These are phyloP conservation scores for Phytopythium vexans DNA, from an alignment of 352 stramenopile genomes.

Conservation along the genomic window DNA sequence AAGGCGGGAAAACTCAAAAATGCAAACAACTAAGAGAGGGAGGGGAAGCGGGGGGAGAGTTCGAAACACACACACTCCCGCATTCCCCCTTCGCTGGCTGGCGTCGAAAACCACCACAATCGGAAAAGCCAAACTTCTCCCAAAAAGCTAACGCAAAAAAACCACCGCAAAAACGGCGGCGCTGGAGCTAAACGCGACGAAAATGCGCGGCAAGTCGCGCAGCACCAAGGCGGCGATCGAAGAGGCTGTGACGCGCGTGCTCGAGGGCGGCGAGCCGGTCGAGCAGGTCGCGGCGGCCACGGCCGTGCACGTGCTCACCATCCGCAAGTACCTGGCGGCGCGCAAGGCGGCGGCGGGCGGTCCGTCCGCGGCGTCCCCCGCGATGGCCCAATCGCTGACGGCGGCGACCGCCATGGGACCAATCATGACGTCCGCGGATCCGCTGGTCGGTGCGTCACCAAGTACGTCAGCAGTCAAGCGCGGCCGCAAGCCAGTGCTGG, in stretches of 20 bases:
- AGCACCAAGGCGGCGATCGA: conserved; percentile 10
- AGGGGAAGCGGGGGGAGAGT: no score
- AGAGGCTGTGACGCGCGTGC: conserved; percentile 6
- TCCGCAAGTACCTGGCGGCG: conserved; percentile 5
- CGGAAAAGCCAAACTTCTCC: not conserved
- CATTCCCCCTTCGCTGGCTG: no score
- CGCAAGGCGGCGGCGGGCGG: not conserved
- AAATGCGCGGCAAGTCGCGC: conserved; percentile 6
- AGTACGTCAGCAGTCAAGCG: not conserved
- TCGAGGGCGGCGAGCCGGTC: conserved; percentile 4
- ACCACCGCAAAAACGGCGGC: not conserved
- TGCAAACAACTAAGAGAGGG: no score
- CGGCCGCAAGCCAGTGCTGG: conserved; percentile 7
- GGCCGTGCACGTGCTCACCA: conserved; percentile 5
- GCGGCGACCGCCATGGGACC: no score
- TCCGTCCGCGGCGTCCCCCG: not conserved
- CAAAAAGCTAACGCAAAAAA: conserved; percentile 1
- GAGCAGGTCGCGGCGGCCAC: conserved; percentile 5
- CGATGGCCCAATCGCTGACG: not conserved
- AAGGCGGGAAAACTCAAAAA: no score
- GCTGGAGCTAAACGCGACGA: not conserved
- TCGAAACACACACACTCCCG: no score
- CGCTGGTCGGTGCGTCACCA: no score
- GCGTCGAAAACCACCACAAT: not conserved
- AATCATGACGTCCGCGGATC: no score